Evolutionary conservation across 2,329 filamentous ascomycete genomes (phyloP).

Genomic region (Trichocomaceae sp.): DNA sequence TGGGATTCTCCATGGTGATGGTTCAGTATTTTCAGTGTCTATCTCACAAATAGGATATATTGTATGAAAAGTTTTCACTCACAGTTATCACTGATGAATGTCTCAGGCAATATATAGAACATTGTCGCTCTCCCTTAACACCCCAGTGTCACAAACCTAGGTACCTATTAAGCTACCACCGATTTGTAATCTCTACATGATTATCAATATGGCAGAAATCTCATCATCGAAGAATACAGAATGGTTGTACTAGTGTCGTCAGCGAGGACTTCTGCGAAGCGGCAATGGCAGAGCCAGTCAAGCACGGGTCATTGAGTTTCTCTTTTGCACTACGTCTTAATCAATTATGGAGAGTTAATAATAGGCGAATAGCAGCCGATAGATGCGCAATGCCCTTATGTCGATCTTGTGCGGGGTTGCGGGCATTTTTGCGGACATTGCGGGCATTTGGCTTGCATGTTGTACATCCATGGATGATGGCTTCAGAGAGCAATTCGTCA

Average conservation of each 20-base stretch:
- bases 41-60: neutral
- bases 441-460: too few species aligned
- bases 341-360: neutral
- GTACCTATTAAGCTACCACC: too few species aligned
- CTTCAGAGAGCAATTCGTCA: too few species aligned
- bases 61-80: neutral
- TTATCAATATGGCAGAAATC: neutral
- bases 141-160: neutral
- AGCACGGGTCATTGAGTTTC: neutral
- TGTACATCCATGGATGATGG: too few species aligned
- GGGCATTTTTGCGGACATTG: neutral
- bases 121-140: neutral
- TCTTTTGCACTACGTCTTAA: neutral
- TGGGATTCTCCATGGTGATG: neutral
- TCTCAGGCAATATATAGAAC: neutral
- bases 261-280: too few species aligned
- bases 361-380: too few species aligned
- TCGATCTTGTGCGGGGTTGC: neutral
- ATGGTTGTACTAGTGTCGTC: too few species aligned
- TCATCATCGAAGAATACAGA: too few species aligned
- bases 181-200: neutral
- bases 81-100: too few species aligned
- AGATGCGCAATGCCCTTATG: too few species aligned
- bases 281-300: too few species aligned
- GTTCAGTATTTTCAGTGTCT: slow-evolving; percentile 17